phyloP scores from a whole-genome alignment of 495 filamentous ascomycete species.

The Polyplosphaeria fusca region DNA sequence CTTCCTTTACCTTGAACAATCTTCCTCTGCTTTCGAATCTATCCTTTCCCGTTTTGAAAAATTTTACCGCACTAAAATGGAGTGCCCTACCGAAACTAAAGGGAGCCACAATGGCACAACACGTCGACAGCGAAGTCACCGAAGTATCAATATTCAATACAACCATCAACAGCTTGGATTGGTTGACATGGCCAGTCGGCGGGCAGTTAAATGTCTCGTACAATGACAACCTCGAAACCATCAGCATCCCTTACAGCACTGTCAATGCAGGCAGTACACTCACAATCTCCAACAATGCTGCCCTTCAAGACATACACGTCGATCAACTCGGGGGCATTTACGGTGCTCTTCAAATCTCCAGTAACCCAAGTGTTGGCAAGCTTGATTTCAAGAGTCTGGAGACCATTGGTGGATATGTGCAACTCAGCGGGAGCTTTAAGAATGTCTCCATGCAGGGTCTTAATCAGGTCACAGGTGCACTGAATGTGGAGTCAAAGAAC shows the following conservation, averaged over 20 bases:
- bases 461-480: constrained; percentile 12
- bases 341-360: constrained; percentile 9
- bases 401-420: constrained; percentile 11
- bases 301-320: neutral
- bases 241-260: constrained; percentile 6
- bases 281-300: constrained; percentile 8
- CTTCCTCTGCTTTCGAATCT: constrained; percentile 14
- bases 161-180: constrained; percentile 13
- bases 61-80: constrained; percentile 18
- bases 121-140: constrained; percentile 1
- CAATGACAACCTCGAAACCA: constrained; percentile 8
- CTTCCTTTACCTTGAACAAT: constrained; percentile 17
- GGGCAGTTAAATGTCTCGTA: constrained; percentile 2
- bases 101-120: neutral
- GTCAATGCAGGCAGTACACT: constrained; percentile 15
- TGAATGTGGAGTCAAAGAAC: constrained; percentile 13
- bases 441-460: constrained; percentile 24
- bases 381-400: constrained; percentile 7
- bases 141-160: constrained; percentile 19
- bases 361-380: neutral
- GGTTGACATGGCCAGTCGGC: constrained; percentile 17
- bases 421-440: constrained; percentile 15
- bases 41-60: constrained; percentile 4
- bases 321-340: constrained; percentile 4
- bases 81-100: constrained; percentile 2